These are phyloP conservation scores for Calonectria pseudoturangicola DNA, from an alignment of 2,329 filamentous ascomycete genomes.

Conservation along the genomic window DNA sequence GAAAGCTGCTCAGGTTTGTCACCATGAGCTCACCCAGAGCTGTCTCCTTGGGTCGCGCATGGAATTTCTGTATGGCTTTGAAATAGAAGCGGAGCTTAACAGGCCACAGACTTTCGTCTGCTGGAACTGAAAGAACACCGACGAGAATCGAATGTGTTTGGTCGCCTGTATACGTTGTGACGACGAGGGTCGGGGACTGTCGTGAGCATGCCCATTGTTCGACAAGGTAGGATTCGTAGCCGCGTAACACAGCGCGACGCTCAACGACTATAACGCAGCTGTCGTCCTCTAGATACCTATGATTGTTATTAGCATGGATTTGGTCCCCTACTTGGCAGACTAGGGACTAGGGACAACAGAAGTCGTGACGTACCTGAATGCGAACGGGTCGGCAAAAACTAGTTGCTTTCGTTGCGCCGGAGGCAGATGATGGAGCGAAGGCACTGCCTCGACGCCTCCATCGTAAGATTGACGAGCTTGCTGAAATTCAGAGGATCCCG, in stretches of 20 bases:
- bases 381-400: constrained; percentile 76
- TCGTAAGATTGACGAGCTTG: constrained; percentile 35
- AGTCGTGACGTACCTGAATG: constrained; percentile 68
- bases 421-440: constrained; percentile 38
- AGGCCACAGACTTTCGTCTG: constrained; percentile 87
- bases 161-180: constrained; percentile 95
- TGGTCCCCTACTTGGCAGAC: neutral
- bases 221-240: constrained; percentile 95
- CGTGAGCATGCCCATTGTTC: constrained; percentile 99
- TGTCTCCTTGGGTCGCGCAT: constrained; percentile 89
- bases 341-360: neutral
- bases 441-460: constrained; percentile 41
- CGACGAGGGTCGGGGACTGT: constrained; percentile 90
- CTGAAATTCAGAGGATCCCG: constrained; percentile 46
- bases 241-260: constrained; percentile 80
- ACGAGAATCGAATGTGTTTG: constrained; percentile 85
- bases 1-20: constrained; percentile 94
- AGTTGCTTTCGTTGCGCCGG: constrained; percentile 64
- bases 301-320: constrained; percentile 35
- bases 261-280: constrained; percentile 84
- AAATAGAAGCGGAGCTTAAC: constrained; percentile 88
- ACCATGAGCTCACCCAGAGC: constrained; percentile 91
- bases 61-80: constrained; percentile 87
- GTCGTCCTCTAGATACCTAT: constrained; percentile 89
- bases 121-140: constrained; percentile 87